These are phyloP conservation scores for Maudiozyma barnettii DNA, from an alignment of 805 yeast genomes.

Conservation along the genomic window DNA sequence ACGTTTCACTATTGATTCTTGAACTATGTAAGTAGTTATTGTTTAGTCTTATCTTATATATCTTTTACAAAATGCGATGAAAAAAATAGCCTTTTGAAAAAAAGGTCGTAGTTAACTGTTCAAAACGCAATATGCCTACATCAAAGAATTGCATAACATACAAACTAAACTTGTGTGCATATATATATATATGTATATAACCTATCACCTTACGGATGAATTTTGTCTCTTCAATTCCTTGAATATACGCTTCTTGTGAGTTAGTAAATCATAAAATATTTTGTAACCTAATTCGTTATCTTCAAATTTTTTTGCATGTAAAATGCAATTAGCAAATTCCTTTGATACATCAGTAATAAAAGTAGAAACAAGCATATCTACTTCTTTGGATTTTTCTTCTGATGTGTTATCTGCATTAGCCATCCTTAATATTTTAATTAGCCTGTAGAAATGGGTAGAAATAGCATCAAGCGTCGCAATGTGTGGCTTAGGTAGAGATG, in stretches of 20 bases:
- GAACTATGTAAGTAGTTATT: too few relatives aligned
- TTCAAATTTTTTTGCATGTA: constrained; percentile 37
- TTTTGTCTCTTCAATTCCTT: constrained; percentile 41
- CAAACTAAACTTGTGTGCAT: not conserved
- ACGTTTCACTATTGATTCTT: too few relatives aligned
- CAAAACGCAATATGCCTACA: too few relatives aligned
- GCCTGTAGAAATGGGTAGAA: constrained; percentile 62
- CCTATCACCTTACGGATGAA: not conserved
- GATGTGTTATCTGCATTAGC: constrained; percentile 12
- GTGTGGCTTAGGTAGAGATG: constrained; percentile 59
- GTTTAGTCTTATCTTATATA: too few relatives aligned
- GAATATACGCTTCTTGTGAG: constrained; percentile 53
- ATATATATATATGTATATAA: not conserved
- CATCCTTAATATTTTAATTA: constrained; percentile 46
- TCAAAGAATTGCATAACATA: too few relatives aligned
- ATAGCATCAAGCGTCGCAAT: constrained; percentile 74
- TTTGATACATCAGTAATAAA: constrained; percentile 44
- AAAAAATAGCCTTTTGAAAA: too few relatives aligned
- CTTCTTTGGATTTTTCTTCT: constrained; percentile 5
- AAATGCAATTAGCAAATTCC: constrained; percentile 55
- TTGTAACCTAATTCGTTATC: constrained; percentile 50
- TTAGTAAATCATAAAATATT: constrained; percentile 53
- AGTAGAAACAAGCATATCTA: constrained; percentile 29
- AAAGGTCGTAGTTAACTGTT: too few relatives aligned
- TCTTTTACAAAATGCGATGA: too few relatives aligned